These are phyloP conservation scores for Tulasnella sp. DNA, from an alignment of 768 basidiomycete genomes.

Conservation along the genomic window DNA sequence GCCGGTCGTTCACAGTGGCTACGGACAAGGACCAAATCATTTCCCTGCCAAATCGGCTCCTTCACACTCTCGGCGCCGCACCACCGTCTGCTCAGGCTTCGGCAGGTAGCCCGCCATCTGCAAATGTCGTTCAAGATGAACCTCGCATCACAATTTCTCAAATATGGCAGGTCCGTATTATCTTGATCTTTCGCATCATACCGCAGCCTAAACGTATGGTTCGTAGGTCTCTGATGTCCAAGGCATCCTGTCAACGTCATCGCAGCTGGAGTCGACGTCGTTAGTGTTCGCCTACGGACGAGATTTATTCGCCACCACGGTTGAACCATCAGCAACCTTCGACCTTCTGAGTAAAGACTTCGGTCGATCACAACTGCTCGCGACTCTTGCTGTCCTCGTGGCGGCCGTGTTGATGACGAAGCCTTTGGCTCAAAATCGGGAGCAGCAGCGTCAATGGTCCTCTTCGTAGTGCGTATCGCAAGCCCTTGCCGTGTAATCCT, in stretches of 20 bases:
- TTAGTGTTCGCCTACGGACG: conserved; percentile 81
- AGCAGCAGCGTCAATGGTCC: not conserved
- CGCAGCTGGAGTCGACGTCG: conserved; percentile 88
- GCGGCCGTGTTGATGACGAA: conserved; percentile 74
- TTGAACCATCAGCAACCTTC: conserved; percentile 84
- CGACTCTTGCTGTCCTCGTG: conserved; percentile 70
- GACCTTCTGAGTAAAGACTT: conserved; percentile 89
- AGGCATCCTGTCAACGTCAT: conserved; percentile 70
- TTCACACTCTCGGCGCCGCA: conserved; percentile 80
- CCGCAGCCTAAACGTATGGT: not conserved
- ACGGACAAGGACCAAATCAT: conserved; percentile 70
- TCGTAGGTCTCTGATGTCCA: conserved; percentile 49
- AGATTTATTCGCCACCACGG: conserved; percentile 83
- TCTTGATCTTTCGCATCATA: not conserved
- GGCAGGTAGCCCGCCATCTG: not conserved
- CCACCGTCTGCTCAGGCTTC: not conserved
- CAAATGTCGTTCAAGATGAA: conserved; percentile 66
- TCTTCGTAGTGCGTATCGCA: not conserved
- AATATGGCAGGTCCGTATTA: conserved; percentile 45
- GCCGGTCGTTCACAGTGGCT: conserved; percentile 54
- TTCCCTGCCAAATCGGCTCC: conserved; percentile 62
- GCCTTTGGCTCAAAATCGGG: conserved; percentile 54
- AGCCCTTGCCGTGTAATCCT: not conserved
- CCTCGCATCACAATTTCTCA: conserved; percentile 56
- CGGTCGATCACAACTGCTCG: conserved; percentile 85